Evolutionary conservation across 75 land plant genomes (phyloP), one percentile per base, ranked within the genome.

Genomic region (Isoetes taiwanensis): DNA sequence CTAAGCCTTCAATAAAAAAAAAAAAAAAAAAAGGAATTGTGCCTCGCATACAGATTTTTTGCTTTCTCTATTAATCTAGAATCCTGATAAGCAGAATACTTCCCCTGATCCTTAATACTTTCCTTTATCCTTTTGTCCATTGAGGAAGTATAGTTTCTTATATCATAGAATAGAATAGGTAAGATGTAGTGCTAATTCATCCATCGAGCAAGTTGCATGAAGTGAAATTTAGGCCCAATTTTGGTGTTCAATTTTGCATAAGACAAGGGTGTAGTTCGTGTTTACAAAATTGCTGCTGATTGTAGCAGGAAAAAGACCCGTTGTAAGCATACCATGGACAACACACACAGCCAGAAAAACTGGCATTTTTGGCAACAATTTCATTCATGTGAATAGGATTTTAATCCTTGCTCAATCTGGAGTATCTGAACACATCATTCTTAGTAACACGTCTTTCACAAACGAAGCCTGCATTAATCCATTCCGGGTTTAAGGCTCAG

Each of bases 291-390:
- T 71, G 65, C 81, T 79, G 34, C 86, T 76, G 34, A 85, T 82
- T 61, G 85, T 71, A 39, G 72, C 58, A 21, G 96, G 86, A 65
- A 89, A 89, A 3, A 89, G 62, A 4, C 79, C 62, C 19, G 83
- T 86, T 33, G 75, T 78, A 57, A 82, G 91, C 91, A 89, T 79
- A 34, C 96, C 91, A 34, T 82, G 91, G 53, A 89, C 91, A 21
- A n/a, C n/a, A n/a, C n/a, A 85, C 64, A 0, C 76, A 43, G 24
- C 56, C 75, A 2, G 59, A 43, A 48, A 85, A 85, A 0, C 81
- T 83, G 11, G 77, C 80, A 30, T 25, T 19, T 52, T 41, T 55
- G 24, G 96, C 81, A 37, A 43, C 43, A 3, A 72, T 52, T 0
- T 62, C 21, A 40, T 80, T 68, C 11, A 79, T 70, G 46, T 85